Percentiles rank a stretch among this genome's conserved stretches.
phyloP scores from a whole-genome alignment of 1,139 yeast genomes.

The Kazachstania sp. region DNA sequence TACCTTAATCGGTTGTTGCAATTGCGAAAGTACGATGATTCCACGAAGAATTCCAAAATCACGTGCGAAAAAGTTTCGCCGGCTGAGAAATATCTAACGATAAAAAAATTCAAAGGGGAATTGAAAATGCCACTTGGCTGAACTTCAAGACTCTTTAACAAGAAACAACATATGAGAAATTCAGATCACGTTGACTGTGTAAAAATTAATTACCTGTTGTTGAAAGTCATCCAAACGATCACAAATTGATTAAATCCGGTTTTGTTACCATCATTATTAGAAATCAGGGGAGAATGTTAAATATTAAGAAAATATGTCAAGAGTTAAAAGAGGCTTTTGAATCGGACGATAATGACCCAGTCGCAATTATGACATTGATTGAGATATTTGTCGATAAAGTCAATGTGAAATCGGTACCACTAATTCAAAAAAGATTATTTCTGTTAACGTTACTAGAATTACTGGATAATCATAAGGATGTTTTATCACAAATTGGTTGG shows the following conservation, averaged over 20 bases:
- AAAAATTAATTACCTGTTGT: background rate
- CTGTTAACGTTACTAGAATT: conserved; percentile 35
- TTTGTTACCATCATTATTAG: background rate
- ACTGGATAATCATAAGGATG: conserved; percentile 11
- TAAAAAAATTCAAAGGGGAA: too few species aligned
- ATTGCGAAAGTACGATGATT: too few species aligned
- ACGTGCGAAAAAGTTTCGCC: too few species aligned
- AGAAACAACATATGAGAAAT: too few species aligned
- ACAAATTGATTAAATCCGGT: background rate
- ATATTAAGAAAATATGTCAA: conserved; percentile 3
- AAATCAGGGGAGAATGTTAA: conserved; percentile 2
- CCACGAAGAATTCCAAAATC: too few species aligned
- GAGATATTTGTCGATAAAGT: conserved; percentile 20
- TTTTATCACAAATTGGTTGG: conserved; percentile 63
- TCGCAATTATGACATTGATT: conserved; percentile 18
- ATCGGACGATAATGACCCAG: conserved; percentile 6
- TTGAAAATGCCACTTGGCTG: too few species aligned
- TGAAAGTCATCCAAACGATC: background rate
- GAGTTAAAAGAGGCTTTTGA: conserved; percentile 7
- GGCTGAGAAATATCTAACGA: too few species aligned
- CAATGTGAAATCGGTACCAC: conserved; percentile 8
- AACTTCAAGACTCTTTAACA: too few species aligned
- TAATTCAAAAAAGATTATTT: conserved; percentile 42
- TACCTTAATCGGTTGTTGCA: too few species aligned
- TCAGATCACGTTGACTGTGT: background rate